A percentile compares a stretch with the other conserved stretches of the same genome.
Conservation (phyloP, 2,329 filamentous ascomycete genomes). For the Colletotrichum tanaceti region DNA sequence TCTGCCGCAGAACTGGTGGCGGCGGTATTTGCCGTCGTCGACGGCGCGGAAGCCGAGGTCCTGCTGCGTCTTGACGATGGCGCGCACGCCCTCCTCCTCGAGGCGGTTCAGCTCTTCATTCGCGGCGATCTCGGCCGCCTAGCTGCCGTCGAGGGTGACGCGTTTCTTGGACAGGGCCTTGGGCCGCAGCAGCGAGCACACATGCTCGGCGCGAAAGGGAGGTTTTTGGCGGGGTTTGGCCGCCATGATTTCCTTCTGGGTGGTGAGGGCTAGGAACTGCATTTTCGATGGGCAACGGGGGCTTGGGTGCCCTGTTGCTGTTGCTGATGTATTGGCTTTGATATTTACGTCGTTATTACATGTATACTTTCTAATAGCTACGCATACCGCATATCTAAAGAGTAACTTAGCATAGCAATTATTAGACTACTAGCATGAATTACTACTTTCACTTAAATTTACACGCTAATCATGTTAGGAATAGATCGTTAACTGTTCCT, state of each 20-base stretch:
- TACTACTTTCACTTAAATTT: too few relatives aligned
- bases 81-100: conserved; percentile 74
- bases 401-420: too few relatives aligned
- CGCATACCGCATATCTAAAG: too few relatives aligned
- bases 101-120: conserved; percentile 66
- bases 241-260: conserved; percentile 21
- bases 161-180: conserved; percentile 53
- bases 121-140: conserved; percentile 47
- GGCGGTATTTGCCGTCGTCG: conserved; percentile 75
- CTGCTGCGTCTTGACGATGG: conserved; percentile 76
- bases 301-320: too few relatives aligned
- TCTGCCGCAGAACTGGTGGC: conserved; percentile 50
- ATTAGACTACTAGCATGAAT: too few relatives aligned
- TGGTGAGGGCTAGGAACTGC: conserved; percentile 13
- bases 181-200: conserved; percentile 78
- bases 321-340: neutral
- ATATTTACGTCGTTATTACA: too few relatives aligned
- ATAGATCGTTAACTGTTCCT: too few relatives aligned
- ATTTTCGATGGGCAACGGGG: neutral
- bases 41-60: conserved; percentile 74
- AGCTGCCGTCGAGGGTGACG: conserved; percentile 48
- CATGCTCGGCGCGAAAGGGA: conserved; percentile 81
- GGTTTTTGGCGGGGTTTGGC: conserved; percentile 45
- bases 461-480: too few relatives aligned
- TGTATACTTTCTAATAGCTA: too few relatives aligned